phyloP scores from a whole-genome alignment of 495 filamentous ascomycete genomes.

The Evernia prunastri region DNA sequence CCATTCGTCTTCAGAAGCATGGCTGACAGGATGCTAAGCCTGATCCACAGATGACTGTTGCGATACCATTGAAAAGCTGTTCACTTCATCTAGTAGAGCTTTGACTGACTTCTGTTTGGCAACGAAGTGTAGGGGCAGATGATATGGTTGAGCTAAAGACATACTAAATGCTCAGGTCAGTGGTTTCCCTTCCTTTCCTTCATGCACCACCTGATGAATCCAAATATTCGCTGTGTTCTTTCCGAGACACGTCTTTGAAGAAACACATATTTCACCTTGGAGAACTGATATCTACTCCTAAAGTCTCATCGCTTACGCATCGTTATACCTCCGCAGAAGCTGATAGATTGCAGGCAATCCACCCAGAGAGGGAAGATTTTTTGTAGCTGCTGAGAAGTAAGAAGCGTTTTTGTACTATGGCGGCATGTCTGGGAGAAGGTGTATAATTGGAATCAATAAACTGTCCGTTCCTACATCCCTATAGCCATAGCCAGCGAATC shows the following conservation, averaged over 20 bases:
- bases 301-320: not conserved
- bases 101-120: slow-evolving; percentile 2
- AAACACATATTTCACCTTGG: slow-evolving; percentile 81
- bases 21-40: slow-evolving; percentile 39
- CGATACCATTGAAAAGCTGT: not conserved
- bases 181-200: not conserved
- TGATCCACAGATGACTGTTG: slow-evolving; percentile 25
- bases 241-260: slow-evolving; percentile 67
- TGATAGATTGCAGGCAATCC: not conserved
- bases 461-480: not conserved
- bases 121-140: slow-evolving; percentile 11
- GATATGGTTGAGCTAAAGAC: not conserved
- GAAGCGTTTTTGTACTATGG: not conserved
- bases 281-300: slow-evolving; percentile 67
- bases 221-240: slow-evolving; percentile 75
- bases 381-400: not conserved
- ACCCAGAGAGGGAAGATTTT: not conserved
- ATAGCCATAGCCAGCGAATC: not conserved
- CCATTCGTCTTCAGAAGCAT: not conserved
- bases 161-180: not conserved
- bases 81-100: not conserved
- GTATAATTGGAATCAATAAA: not conserved
- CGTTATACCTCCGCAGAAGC: not conserved
- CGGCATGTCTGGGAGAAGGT: not conserved
- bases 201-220: slow-evolving; percentile 57